A percentile compares a stretch with the other conserved stretches of the same genome.
These are phyloP conservation scores for Echinochloa phyllopogon DNA, from an alignment of 176 grass and related monocot species.

Conservation along the genomic window DNA sequence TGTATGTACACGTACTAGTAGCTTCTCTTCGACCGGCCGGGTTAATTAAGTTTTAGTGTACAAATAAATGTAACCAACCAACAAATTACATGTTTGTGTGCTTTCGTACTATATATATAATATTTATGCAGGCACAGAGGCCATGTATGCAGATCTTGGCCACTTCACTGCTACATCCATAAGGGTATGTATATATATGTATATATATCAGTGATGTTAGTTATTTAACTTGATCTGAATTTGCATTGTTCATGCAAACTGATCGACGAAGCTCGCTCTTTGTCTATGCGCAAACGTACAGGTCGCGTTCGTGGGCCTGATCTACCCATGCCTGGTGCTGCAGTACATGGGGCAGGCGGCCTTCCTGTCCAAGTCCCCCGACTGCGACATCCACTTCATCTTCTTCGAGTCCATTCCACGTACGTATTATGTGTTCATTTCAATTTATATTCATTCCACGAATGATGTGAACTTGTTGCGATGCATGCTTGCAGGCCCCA, in stretches of 20 bases:
- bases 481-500: constrained; percentile 30
- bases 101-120: not conserved
- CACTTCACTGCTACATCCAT: constrained; percentile 78
- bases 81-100: too few species aligned
- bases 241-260: too few species aligned
- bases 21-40: too few species aligned
- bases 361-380: constrained; percentile 63
- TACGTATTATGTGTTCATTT: not conserved
- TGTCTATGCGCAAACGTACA: too few species aligned
- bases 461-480: not conserved
- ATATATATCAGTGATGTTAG: too few species aligned
- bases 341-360: constrained; percentile 89
- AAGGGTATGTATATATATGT: too few species aligned
- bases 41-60: too few species aligned
- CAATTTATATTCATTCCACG: too few species aligned
- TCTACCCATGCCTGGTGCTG: constrained; percentile 77
- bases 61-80: too few species aligned
- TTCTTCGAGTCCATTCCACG: constrained; percentile 64
- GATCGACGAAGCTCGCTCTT: too few species aligned
- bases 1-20: too few species aligned
- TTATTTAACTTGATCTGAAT: too few species aligned
- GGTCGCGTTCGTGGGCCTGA: constrained; percentile 59
- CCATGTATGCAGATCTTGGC: constrained; percentile 80
- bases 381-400: constrained; percentile 55
- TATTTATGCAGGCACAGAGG: constrained; percentile 59